A percentile compares a stretch with the other conserved stretches of the same genome.
Evolutionary conservation across 2,329 filamentous ascomycete genomes (phyloP).

Genomic region (Conoideocrella luteorostrata): DNA sequence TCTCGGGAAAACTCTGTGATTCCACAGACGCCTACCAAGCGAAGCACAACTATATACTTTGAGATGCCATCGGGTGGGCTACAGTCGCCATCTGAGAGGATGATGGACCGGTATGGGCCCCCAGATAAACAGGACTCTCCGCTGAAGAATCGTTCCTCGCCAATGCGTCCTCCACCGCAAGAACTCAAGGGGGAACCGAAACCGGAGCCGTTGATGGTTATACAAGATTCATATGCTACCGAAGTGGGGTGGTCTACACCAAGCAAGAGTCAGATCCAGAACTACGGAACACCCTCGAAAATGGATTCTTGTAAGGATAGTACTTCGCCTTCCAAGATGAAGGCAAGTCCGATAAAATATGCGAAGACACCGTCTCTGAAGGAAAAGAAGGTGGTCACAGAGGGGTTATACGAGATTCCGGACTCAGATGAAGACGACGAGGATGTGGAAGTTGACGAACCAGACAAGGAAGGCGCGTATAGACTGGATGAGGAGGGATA

Average conservation of each 20-base stretch:
- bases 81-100: slow-evolving; percentile 34
- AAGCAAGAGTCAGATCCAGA: slow-evolving; percentile 17
- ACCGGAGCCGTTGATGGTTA: slow-evolving; percentile 28
- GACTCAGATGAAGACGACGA: slow-evolving; percentile 34
- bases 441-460: slow-evolving; percentile 9
- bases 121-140: slow-evolving; percentile 29
- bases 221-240: slow-evolving; percentile 40
- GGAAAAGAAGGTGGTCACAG: background rate
- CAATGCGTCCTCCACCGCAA: slow-evolving; percentile 15
- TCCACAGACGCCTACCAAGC: slow-evolving; percentile 35
- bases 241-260: slow-evolving; percentile 26
- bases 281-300: background rate
- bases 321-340: slow-evolving; percentile 17
- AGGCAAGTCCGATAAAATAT: slow-evolving; percentile 8
- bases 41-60: slow-evolving; percentile 17
- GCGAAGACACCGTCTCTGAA: slow-evolving; percentile 11
- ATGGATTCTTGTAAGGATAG: background rate
- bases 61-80: slow-evolving; percentile 36
- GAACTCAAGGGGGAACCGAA: slow-evolving; percentile 13
- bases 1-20: slow-evolving; percentile 28
- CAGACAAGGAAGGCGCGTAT: slow-evolving; percentile 12
- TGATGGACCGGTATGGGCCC: slow-evolving; percentile 33
- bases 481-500: slow-evolving; percentile 17
- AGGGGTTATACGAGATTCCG: slow-evolving; percentile 32
- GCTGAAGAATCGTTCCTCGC: slow-evolving; percentile 27